Evolutionary conservation across 2,329 filamentous ascomycete genomes (phyloP), one percentile per base, ranked within the genome.

Genomic region (Rhinocladiella mackenziei): DNA sequence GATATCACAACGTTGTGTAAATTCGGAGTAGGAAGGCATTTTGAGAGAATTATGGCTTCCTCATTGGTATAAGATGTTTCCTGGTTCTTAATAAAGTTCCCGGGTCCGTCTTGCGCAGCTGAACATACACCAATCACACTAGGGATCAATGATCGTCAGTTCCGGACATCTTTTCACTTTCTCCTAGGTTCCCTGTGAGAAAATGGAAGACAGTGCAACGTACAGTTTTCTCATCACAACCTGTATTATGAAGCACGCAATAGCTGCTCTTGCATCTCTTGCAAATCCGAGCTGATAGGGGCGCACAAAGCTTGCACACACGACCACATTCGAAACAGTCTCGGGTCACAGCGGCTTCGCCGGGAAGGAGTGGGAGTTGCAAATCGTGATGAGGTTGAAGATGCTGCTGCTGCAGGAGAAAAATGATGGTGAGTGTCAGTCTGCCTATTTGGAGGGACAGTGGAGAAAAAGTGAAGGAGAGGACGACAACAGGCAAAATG

Each of bases 311-410:
- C 38, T 78, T 75, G 62, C 89, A 95, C 82, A 89, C 53, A n/a
- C 45, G 20, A 39, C 45, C 88, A 63, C 89, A 95, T 64, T 89
- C 88, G 76, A 86, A 92, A 69, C 89, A 95, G 58, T 88, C 79
- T 58, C 77, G 71, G 53, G 73, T 73, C n/a, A 83, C 77, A 22
- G 77, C 78, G 33, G 56, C 54, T 47, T 59, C 56, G 25, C 60
- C 47, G 15, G 45, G 45, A 14, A 35, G 33, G 26, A 43, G 43
- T 32, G 23, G 35, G 32, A 52, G 78, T 39, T 58, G 58, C n/a
- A n/a, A n/a, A n/a, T n/a, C n/a, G n/a, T n/a, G n/a, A n/a, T n/a
- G n/a, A n/a, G n/a, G n/a, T n/a, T n/a, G n/a, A n/a, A 17, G 36
- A 10, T 7, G 22, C 17, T n/a, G 18, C 22, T 40, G 29, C 15